Evolutionary conservation across 179 eudicot genomes (phyloP), one percentile per base, ranked within the genome.

Genomic region (Carnegiea gigantea): DNA sequence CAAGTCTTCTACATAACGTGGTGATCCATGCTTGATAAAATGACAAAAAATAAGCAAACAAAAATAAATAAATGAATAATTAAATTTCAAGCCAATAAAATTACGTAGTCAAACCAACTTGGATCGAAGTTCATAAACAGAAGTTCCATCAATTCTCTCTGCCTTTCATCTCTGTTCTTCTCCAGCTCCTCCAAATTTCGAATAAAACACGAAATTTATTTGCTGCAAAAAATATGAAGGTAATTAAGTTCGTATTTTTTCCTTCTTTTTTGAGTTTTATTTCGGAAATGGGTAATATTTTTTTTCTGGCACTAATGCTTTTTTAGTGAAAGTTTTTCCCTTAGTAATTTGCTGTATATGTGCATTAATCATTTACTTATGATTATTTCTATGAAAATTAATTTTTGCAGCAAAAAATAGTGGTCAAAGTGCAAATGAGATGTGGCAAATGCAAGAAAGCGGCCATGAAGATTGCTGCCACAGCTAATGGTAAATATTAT

Each of bases 381-480:
- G 57, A 11, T 9, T 20, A 49, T 33, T 8, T 77, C 15, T 9
- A 24, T 20, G 0, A 26, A 3, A 49, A 70, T 4, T 77, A 33
- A 14, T 72, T 3, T 48, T 84, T 78, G 28, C 85, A 84, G 89
- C 89, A 84, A 82, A 86, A 86, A 72, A 82, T 84, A 33, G 87
- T 84, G 6, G 48, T 86, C 75, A 79, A 77, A 67, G 83, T 82
- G 13, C 73, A 65, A 5, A 71, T 86, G 49, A 82, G 73, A 18
- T 86, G 87, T 68, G 85, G 49, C 44, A 84, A 86, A 82, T 86
- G 89, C 79, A 79, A 81, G 83, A 82, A 79, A n/a, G 62, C 77
- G 38, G 87, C 83, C 14, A 79, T 86, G 89, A 82, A 84, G 87
- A 84, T 86, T 33, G 89, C 89, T 30, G 89, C 87, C 2, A 77